Evolutionary conservation across 2,329 filamentous ascomycete genomes (phyloP).

Genomic region (Bipolaris oryzae): DNA sequence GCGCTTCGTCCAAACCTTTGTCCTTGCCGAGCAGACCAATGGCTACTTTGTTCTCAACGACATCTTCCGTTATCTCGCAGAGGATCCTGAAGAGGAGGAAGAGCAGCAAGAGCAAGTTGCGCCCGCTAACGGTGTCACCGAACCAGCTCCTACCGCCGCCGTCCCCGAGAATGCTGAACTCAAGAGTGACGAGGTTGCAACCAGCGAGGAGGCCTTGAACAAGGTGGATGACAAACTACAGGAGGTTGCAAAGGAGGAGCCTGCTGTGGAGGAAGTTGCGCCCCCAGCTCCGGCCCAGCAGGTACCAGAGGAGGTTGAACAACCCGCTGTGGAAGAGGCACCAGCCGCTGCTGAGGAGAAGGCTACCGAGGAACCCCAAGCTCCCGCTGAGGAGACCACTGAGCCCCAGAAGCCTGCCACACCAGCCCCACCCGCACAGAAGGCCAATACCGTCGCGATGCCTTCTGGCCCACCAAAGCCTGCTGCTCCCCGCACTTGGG

Average conservation of each 20-base stretch:
- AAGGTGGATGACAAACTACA: slow-evolving; percentile 77
- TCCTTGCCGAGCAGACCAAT: slow-evolving; percentile 92
- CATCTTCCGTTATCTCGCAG: slow-evolving; percentile 91
- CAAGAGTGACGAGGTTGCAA: slow-evolving; percentile 46
- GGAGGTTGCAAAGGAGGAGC: slow-evolving; percentile 56
- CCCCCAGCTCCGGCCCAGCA: slow-evolving; percentile 48
- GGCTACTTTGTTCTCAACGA: slow-evolving; percentile 99
- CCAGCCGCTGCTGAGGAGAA: slow-evolving; percentile 49
- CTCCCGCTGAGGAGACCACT: slow-evolving; percentile 40
- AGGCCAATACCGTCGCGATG: slow-evolving; percentile 61
- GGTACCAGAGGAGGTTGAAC: slow-evolving; percentile 43
- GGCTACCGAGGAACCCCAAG: slow-evolving; percentile 38
- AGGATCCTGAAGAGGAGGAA: slow-evolving; percentile 74
- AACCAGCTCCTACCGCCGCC: slow-evolving; percentile 48
- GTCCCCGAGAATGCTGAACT: slow-evolving; percentile 39
- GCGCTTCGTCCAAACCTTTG: slow-evolving; percentile 98
- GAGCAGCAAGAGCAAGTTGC: slow-evolving; percentile 47
- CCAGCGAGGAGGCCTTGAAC: slow-evolving; percentile 53
- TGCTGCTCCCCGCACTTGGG: slow-evolving; percentile 70
- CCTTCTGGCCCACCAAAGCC: slow-evolving; percentile 64
- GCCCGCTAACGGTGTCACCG: slow-evolving; percentile 48
- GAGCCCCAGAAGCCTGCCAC: slow-evolving; percentile 68
- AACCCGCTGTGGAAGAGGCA: slow-evolving; percentile 49
- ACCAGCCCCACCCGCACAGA: slow-evolving; percentile 59
- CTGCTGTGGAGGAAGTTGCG: slow-evolving; percentile 31